phyloP scores from a whole-genome alignment of 306 rosid genomes.

The Carpinus viminea region DNA sequence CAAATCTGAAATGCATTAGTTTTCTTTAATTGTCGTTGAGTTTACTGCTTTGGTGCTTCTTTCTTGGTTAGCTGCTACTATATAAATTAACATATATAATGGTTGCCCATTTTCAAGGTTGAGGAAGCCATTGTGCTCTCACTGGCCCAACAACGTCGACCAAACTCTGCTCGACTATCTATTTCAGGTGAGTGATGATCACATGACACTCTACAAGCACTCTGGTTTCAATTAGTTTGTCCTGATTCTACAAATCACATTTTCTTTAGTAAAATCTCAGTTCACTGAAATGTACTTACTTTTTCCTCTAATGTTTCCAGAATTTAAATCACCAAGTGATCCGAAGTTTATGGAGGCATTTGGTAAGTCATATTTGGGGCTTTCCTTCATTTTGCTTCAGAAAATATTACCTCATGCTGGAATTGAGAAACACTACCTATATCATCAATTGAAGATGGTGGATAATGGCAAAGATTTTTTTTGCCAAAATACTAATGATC shows the following conservation, averaged over 20 bases:
- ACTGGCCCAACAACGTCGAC: constrained; percentile 79
- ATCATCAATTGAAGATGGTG: constrained; percentile 15
- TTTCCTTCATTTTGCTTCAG: constrained; percentile 10
- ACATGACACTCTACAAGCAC: not conserved
- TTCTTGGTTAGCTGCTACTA: constrained; percentile 3
- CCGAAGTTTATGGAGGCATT: constrained; percentile 94
- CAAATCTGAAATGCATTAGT: not conserved
- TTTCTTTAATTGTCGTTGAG: constrained; percentile 19
- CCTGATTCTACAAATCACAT: not conserved
- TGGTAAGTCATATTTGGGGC: constrained; percentile 52
- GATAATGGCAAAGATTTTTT: not conserved
- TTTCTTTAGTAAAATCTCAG: not conserved
- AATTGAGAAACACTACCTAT: constrained; percentile 10
- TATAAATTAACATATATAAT: constrained; percentile 18
- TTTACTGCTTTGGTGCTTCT: constrained; percentile 19
- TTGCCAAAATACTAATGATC: not conserved
- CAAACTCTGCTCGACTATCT: constrained; percentile 72
- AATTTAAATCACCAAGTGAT: constrained; percentile 82
- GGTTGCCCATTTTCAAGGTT: constrained; percentile 45
- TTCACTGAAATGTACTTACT: not conserved
- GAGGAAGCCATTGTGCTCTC: constrained; percentile 91
- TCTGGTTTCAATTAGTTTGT: constrained; percentile 13
- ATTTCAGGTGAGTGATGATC: constrained; percentile 50
- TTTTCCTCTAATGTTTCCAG: constrained; percentile 44
- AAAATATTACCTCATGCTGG: constrained; percentile 13